Evolutionary conservation across 345 rosid species (phyloP).

Genomic region (Adansonia digitata): DNA sequence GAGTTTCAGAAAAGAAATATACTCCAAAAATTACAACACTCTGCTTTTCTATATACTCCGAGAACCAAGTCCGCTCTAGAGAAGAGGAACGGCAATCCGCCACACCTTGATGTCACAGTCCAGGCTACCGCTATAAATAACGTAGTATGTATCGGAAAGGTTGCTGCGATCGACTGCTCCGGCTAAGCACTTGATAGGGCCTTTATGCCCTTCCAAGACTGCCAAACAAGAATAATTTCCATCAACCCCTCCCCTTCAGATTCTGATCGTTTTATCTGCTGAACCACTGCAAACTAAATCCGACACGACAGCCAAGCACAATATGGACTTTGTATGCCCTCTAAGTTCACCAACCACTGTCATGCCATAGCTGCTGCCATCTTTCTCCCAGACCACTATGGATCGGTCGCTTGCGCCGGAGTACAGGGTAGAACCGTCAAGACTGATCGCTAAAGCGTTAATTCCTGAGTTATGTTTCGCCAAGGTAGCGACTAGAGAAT

Average conservation of each 20-base stretch:
- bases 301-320: slow-evolving; percentile 51
- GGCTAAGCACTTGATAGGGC: slow-evolving; percentile 83
- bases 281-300: no score
- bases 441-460: slow-evolving; percentile 63
- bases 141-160: slow-evolving; percentile 30
- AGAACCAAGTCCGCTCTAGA: slow-evolving; percentile 8
- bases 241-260: slow-evolving; percentile 60
- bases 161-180: slow-evolving; percentile 34
- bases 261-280: no score
- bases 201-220: slow-evolving; percentile 66
- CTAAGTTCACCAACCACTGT: slow-evolving; percentile 48
- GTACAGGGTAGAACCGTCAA: slow-evolving; percentile 43
- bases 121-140: slow-evolving; percentile 75
- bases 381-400: slow-evolving; percentile 65
- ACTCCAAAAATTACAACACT: no score
- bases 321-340: slow-evolving; percentile 73
- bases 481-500: slow-evolving; percentile 43
- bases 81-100: slow-evolving; percentile 45
- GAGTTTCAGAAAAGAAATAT: neutral
- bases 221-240: slow-evolving; percentile 54
- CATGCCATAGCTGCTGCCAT: slow-evolving; percentile 32
- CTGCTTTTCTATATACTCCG: no score
- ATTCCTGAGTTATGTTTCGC: slow-evolving; percentile 67
- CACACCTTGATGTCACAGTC: slow-evolving; percentile 83
- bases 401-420: slow-evolving; percentile 72